Conservation (phyloP, 108 stramenopile genomes). For the Mayamaea pseudoterrestris region DNA sequence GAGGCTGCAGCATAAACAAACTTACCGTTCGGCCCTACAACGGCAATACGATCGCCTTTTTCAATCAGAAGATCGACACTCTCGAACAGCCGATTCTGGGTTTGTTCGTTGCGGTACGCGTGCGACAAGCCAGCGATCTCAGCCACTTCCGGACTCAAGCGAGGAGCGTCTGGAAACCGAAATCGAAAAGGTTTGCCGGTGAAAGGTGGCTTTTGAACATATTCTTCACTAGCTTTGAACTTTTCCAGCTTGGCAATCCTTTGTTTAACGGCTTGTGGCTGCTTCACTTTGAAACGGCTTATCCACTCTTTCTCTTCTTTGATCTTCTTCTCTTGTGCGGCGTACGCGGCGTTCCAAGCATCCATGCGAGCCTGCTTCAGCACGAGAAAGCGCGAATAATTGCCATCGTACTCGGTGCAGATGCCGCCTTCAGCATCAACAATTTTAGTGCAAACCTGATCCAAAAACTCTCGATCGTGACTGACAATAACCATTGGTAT, state of each 20-base stretch:
- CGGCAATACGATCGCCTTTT: slow-evolving; percentile 85
- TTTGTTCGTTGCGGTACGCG: slow-evolving; percentile 68
- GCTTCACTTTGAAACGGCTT: slow-evolving; percentile 78
- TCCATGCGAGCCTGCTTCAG: slow-evolving; percentile 88
- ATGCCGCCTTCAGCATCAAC: slow-evolving; percentile 91
- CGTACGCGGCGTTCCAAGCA: slow-evolving; percentile 86
- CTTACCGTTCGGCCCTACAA: slow-evolving; percentile 77
- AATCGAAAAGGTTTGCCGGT: slow-evolving; percentile 85
- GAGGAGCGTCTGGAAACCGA: slow-evolving; percentile 92
- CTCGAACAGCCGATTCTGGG: slow-evolving; percentile 72
- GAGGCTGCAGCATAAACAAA: slow-evolving; percentile 24
- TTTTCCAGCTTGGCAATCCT: slow-evolving; percentile 65
- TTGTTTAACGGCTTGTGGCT: slow-evolving; percentile 78
- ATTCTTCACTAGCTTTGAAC: slow-evolving; percentile 77
- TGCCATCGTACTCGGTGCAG: slow-evolving; percentile 84
- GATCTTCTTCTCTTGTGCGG: slow-evolving; percentile 91
- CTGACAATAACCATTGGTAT: slow-evolving; percentile 96
- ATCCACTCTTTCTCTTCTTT: slow-evolving; percentile 90
- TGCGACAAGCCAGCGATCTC: slow-evolving; percentile 62
- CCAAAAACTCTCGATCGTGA: slow-evolving; percentile 98
- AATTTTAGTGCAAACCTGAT: slow-evolving; percentile 93
- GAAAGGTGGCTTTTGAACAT: slow-evolving; percentile 88
- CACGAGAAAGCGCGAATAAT: slow-evolving; percentile 89
- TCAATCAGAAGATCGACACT: slow-evolving; percentile 66
- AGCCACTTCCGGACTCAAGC: slow-evolving; percentile 79